Evolutionary conservation across 2,329 filamentous ascomycete genomes (phyloP), one percentile per base, ranked within the genome.

Genomic region (Xylariales sp.): DNA sequence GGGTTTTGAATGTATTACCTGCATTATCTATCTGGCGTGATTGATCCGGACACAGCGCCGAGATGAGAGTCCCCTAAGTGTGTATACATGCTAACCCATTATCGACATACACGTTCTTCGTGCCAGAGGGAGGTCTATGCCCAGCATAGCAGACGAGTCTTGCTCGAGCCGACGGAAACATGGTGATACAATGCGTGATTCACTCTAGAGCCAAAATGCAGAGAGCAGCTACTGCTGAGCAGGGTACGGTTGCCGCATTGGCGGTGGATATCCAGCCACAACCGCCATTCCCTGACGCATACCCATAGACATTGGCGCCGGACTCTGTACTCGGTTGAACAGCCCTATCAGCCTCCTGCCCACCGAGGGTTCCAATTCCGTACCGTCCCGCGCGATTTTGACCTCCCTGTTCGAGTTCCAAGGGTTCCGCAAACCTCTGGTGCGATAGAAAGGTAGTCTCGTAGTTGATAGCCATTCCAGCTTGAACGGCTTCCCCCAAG

Each of bases 321-420:
- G 63, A 29, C 61, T 71, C 42, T 72, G 71, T 1, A 62, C 59
- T 12, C 74, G 68, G 52, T 87, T 84, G 62, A 97, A 96, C 54
- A 96, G 75, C 32, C 82, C 80, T 47, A 94, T 72, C 40, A 97
- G 68, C 53, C 80, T 80, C 53, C 80, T 79, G 4, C 90, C 91
- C 31, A 95, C 78, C 21, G 73, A 78, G 20, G 90, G 86, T 62
- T 97, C 91, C 40, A 97, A 70, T 61, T 97, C 91, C 0, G 91
- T 97, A 2, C 91, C 91, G 55, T 97, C 91, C 54, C 91, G 77
- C 18, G 91, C 91, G 57, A 97, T 95, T 64, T 97, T 97, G 47
- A 97, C 87, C 58, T 97, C 91, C 39, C 91, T 74, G 56, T 96
- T 95, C 4, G 88, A 86, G 61, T 97, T 97, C 88, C 89, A 95